phyloP scores from a whole-genome alignment of 2,329 filamentous ascomycete genomes.

The Botrytis sinoallii region DNA sequence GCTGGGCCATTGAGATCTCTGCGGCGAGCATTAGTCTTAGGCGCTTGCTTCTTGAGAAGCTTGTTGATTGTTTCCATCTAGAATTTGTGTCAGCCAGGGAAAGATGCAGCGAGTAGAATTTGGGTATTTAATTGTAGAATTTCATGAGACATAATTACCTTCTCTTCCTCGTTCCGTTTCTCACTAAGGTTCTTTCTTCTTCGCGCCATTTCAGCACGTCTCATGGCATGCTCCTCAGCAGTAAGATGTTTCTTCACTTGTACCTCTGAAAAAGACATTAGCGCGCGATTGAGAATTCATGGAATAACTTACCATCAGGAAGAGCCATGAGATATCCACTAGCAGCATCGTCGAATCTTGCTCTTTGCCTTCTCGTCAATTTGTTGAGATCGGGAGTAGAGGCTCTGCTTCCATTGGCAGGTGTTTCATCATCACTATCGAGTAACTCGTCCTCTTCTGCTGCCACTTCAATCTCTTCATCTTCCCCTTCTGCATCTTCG shows the following conservation, averaged over 20 bases:
- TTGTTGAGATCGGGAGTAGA: slow-evolving; percentile 63
- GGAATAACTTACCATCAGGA: slow-evolving; percentile 39
- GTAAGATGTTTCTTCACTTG: slow-evolving; percentile 71
- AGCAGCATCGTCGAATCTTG: slow-evolving; percentile 52
- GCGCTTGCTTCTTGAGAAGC: slow-evolving; percentile 79
- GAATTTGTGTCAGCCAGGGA: not conserved
- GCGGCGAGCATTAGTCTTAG: slow-evolving; percentile 60
- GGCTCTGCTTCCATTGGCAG: slow-evolving; percentile 49
- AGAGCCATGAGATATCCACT: slow-evolving; percentile 43
- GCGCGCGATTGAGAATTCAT: not conserved
- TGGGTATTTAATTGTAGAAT: slow-evolving; percentile 5
- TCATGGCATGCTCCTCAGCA: slow-evolving; percentile 70
- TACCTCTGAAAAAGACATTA: slow-evolving; percentile 48
- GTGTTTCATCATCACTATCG: slow-evolving; percentile 40
- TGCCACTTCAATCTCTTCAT: slow-evolving; percentile 43
- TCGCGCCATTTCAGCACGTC: slow-evolving; percentile 70
- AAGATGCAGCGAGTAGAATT: not conserved
- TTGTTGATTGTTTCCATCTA: slow-evolving; percentile 92
- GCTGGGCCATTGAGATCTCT: slow-evolving; percentile 40
- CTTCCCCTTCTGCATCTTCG: slow-evolving; percentile 46
- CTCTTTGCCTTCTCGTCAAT: slow-evolving; percentile 66
- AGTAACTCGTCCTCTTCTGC: slow-evolving; percentile 40
- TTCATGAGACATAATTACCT: slow-evolving; percentile 45
- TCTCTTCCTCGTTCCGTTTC: slow-evolving; percentile 76
- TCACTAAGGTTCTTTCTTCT: slow-evolving; percentile 71